Evolutionary conservation across 768 basidiomycete genomes (phyloP), one percentile per base, ranked within the genome.

Genomic region (Dentipellis sp.): DNA sequence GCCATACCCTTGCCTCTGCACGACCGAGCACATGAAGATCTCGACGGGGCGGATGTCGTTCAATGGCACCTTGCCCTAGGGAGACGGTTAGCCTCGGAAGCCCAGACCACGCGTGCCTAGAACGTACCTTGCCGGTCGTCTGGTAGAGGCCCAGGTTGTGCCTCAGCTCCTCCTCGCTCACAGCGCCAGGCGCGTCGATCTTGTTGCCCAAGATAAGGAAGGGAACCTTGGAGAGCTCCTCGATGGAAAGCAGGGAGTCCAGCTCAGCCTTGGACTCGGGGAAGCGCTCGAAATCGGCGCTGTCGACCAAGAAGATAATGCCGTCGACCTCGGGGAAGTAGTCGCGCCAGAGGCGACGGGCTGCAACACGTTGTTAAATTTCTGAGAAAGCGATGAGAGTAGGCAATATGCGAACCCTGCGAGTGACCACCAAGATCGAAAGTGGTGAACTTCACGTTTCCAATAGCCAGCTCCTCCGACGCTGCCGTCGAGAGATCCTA

Each of bases 301-400:
- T 90, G 75, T 99, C 97, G 58, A 99, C 94, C 56, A 99, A 79
- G 83, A 98, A 99, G 67, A 98, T 85, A 65, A 99, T 97, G 16
- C 93, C 95, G 65, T 99, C 94, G 45, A 98, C 97, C 71, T 98
- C 97, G 51, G 97, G 97, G 85, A 99, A 98, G 76, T 98, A 99
- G 73, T 99, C 94, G 57, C 94, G 85, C 97, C 97, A 99, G 69
- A 98, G 86, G 63, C 97, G 91, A 63, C 97, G 94, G 54, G 97
- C 97, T 83, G 64, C 6, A 29, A 29, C 21, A 17, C 11, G 12
- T 16, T 22, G 45, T 23, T 48, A 10, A 58, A 23, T 40, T 47
- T 54, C 14, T 36, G 22, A 45, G 37, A 54, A 14, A 23, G 37
- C 23, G 19, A 8, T 10, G 54, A 54, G 10, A 36, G 10, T 47